Conservation (phyloP, 257 asterid species). For the Salvia splendens region DNA sequence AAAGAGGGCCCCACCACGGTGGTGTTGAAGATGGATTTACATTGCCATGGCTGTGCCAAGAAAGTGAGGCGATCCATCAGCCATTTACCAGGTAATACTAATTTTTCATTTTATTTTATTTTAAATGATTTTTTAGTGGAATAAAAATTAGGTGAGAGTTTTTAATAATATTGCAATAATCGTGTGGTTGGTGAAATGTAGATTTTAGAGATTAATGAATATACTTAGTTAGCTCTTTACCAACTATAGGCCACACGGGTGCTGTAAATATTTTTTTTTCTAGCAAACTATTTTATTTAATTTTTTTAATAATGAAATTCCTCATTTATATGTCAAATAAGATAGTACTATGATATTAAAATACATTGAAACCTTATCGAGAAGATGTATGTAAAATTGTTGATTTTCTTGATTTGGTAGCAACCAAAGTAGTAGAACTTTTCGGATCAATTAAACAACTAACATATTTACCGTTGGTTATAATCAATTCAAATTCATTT, state of each 20-base stretch:
- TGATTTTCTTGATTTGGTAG: constrained; percentile 31
- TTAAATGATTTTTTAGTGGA: not conserved
- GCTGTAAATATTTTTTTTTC: not conserved
- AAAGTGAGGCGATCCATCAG: constrained; percentile 73
- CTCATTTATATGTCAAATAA: not conserved
- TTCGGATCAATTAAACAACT: constrained; percentile 43
- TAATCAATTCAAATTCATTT: not conserved
- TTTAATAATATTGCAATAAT: not conserved
- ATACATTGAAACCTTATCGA: not conserved
- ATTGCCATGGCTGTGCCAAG: constrained; percentile 92
- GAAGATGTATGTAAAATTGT: no score
- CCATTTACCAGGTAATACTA: constrained; percentile 49
- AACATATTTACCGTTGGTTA: constrained; percentile 6
- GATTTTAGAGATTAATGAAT: not conserved
- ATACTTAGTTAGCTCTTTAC: not conserved
- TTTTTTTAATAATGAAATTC: not conserved
- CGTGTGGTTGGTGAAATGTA: constrained; percentile 18
- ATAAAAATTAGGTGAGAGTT: constrained; percentile 12
- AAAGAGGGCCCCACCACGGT: constrained; percentile 43
- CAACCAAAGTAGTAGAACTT: constrained; percentile 30
- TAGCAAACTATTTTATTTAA: not conserved
- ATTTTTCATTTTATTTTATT: not conserved
- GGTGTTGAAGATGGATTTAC: constrained; percentile 74
- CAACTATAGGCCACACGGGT: constrained; percentile 1
- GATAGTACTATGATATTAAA: not conserved